Evolutionary conservation across 2,329 filamentous ascomycete species (phyloP), one percentile per base, ranked within the genome.

Genomic region (Spiromastix sp.): DNA sequence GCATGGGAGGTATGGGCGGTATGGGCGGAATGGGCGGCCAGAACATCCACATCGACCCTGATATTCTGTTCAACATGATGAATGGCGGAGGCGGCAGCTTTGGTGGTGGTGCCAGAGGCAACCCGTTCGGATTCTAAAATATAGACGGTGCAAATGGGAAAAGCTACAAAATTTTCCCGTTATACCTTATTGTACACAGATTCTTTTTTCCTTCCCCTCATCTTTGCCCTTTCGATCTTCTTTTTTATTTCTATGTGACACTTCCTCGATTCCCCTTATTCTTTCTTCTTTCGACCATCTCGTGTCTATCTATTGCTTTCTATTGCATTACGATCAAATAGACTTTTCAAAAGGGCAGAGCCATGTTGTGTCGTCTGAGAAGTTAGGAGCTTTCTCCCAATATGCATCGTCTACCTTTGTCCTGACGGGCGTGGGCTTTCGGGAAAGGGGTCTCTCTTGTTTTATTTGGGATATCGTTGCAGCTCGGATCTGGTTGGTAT

Each of bases 51-150:
- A 85, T 87, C 54, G 79, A 84, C 53, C 79, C 80, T 13, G 81
- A 84, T 57, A 79, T 86, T 45, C 65, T 87, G 17, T 85, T 85
- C 65, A 84, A 80, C 61, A 85, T 86, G 80, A 85, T 86, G 79
- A 81, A 81, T 39, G 70, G 71, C 46, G 73, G 74, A 43, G 73
- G 67, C 16, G 68, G 68, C 28, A 56, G 48, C 31, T 47, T 53
- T 22, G 49, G 55, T 34, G 59, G 60, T 37, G 72, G 72, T 32
- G 70, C 71, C 24, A 70, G 70, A 26, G 70, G 68, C 20, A 50
- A 59, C 33, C 52, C 55, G 28, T 60, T 61, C 33, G 53, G 49
- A 34, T n/a, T n/a, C n/a, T n/a, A n/a, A n/a, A n/a, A n/a, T n/a
- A n/a, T n/a, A n/a, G n/a, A n/a, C n/a, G n/a, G n/a, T n/a, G n/a